These are phyloP conservation scores for Apiospora sp. DNA, from an alignment of 2,329 filamentous ascomycete species.

Conservation along the genomic window DNA sequence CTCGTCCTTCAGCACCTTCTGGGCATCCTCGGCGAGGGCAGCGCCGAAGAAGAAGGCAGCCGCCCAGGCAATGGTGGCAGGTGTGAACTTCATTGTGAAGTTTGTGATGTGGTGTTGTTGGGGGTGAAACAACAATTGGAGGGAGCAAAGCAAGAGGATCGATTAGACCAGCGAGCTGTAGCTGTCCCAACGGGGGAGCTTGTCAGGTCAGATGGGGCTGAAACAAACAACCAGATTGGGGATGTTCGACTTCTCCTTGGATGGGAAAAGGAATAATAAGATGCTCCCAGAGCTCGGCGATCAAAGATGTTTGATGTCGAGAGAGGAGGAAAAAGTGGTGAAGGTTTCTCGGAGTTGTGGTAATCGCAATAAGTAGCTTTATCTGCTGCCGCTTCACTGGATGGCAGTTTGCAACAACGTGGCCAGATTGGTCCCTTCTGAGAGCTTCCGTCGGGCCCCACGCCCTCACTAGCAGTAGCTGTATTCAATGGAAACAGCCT, in stretches of 20 bases:
- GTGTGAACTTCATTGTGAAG: constrained; percentile 82
- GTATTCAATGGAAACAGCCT: constrained; percentile 20
- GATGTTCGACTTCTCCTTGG: constrained; percentile 2
- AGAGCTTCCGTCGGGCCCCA: constrained; percentile 22
- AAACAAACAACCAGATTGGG: constrained; percentile 1
- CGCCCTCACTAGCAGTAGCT: not conserved
- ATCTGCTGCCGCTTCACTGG: constrained; percentile 5
- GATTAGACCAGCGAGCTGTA: constrained; percentile 14
- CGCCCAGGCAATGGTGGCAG: constrained; percentile 78
- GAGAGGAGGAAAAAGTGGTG: constrained; percentile 17
- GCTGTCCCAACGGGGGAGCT: constrained; percentile 14
- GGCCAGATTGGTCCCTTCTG: constrained; percentile 24
- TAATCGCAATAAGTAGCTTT: constrained; percentile 18
- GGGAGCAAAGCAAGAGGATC: constrained; percentile 26
- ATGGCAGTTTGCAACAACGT: constrained; percentile 23
- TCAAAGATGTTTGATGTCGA: constrained; percentile 13
- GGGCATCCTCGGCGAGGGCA: constrained; percentile 72
- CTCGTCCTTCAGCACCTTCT: constrained; percentile 61
- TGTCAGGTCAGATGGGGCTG: constrained; percentile 18
- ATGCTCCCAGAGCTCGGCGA: constrained; percentile 22
- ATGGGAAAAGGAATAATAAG: not conserved
- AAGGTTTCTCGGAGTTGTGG: constrained; percentile 11
- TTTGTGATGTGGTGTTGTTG: constrained; percentile 25
- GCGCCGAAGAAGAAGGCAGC: constrained; percentile 76
- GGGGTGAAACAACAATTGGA: constrained; percentile 25